Evolutionary conservation across 306 rosid species (phyloP).

Genomic region (Prunus campanulata): DNA sequence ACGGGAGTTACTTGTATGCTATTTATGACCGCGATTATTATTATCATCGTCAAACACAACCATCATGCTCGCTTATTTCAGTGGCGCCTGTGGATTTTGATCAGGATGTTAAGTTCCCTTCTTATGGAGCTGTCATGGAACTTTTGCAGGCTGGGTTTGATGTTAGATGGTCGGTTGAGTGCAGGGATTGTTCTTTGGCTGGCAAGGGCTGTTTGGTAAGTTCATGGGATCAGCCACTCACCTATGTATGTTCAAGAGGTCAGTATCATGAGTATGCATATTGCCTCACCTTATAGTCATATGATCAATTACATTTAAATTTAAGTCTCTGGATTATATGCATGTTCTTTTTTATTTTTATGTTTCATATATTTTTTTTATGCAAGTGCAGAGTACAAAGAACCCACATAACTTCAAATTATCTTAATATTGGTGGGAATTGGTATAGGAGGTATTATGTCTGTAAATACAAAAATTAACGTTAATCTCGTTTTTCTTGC

Average conservation of each 20-base stretch:
- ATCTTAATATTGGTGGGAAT: not conserved
- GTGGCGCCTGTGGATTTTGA: no score
- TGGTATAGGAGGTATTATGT: not conserved
- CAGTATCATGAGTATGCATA: not conserved
- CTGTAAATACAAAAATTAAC: not conserved
- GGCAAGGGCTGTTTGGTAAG: not conserved
- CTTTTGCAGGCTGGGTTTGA: no score
- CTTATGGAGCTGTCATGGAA: no score
- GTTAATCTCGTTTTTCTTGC: not conserved
- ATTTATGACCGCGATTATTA: no score
- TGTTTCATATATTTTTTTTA: not conserved
- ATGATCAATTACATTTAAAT: not conserved
- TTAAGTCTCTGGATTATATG: not conserved
- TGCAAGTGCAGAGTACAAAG: slow-evolving; percentile 1
- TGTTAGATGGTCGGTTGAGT: not conserved
- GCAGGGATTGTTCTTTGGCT: slow-evolving; percentile 18
- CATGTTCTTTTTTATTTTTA: not conserved
- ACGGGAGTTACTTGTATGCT: no score
- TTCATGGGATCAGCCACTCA: not conserved
- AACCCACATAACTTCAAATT: not conserved
- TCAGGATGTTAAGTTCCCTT: no score
- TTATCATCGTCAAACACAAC: no score
- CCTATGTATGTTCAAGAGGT: not conserved
- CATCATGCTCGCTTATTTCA: no score
- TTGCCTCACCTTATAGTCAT: not conserved